A percentile compares a stretch with the other conserved stretches of the same genome.
Conservation (phyloP, 495 filamentous ascomycete species). For the Talaromyces liani region DNA sequence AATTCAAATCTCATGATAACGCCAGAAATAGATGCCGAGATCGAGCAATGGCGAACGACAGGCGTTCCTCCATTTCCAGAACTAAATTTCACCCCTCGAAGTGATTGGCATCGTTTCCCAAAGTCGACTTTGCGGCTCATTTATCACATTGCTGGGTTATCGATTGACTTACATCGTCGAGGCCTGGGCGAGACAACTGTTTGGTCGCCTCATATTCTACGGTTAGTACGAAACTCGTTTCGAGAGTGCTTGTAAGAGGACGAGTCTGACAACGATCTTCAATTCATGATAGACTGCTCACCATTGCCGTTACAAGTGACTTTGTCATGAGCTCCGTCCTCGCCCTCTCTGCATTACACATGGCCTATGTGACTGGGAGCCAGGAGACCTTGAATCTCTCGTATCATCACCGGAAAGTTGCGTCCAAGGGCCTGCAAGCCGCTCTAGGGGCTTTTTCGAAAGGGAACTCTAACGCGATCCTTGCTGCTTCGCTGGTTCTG, state of each 20-base stretch:
- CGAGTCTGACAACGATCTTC: neutral
- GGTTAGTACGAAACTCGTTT: slow-evolving; percentile 50
- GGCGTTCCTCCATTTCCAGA: slow-evolving; percentile 83
- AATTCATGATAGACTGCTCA: slow-evolving; percentile 58
- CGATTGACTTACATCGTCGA: slow-evolving; percentile 68
- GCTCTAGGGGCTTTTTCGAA: slow-evolving; percentile 79
- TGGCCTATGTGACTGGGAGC: slow-evolving; percentile 79
- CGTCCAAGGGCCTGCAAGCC: slow-evolving; percentile 80
- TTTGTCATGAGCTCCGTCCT: slow-evolving; percentile 94
- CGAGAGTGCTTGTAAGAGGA: neutral
- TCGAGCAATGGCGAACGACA: slow-evolving; percentile 77
- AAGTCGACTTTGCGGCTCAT: slow-evolving; percentile 77
- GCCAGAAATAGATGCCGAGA: slow-evolving; percentile 67
- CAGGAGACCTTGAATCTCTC: slow-evolving; percentile 76
- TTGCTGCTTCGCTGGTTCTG: slow-evolving; percentile 85
- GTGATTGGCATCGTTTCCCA: slow-evolving; percentile 52
- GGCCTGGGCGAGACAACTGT: slow-evolving; percentile 75
- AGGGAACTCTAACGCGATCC: slow-evolving; percentile 82
- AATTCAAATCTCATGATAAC: slow-evolving; percentile 77
- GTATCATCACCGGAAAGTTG: slow-evolving; percentile 76
- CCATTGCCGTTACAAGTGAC: slow-evolving; percentile 67
- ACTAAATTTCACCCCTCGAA: slow-evolving; percentile 60
- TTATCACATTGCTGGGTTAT: slow-evolving; percentile 82
- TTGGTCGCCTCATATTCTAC: slow-evolving; percentile 88
- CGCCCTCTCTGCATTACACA: slow-evolving; percentile 82